Base-by-base conservation (phyloP, 2,329 filamentous ascomycete species). In the Ceratocystis diversiconidia region DNA sequence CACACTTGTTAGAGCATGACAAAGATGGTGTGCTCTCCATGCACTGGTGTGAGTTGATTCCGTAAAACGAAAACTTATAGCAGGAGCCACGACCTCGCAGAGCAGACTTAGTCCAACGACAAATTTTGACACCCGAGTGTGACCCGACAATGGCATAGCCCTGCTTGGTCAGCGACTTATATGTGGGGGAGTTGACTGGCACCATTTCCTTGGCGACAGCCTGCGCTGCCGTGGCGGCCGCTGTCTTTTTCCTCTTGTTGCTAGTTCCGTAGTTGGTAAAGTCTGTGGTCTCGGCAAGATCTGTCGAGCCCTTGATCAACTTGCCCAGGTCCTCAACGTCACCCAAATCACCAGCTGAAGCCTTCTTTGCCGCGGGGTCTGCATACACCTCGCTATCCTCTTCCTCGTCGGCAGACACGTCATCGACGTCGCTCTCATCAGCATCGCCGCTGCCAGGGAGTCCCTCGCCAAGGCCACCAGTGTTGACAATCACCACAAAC, bases 1-100 rank as follows among this genome's bases (percentile, higher is more conserved):
- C 90, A 75, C 94, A 97, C 75, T 99, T 97, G 79, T 97, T 97
- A 69, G 88, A 94, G 80, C 92, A 99, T 8, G 90, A 95, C 3
- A 99, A 83, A 0, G 92, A 96, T 0, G 92, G 92, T 0, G 92
- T 97, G 1, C 92, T 92, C 76, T 99, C 92, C 94, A 99, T 99
- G 76, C 92, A 99, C 68, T 95, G 87, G 73, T 99, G 94, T 0
- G 92, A 96, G 69, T 88, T 85, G 74, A 99, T 99, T 61, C 92
- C 92, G 75, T 99, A 99, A 75, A 99, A 95, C 0, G 90, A 95
- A 75, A 85, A 96, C 73, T 99, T 97, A 81, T 99, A 99, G 79
- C 92, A 99, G 28, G 90, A 95, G 3, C 92, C 94, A 50, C 92
- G 87, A 12, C 92, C 92, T 48, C 92, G 89, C 0, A 97, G 85